These are phyloP conservation scores for Bryoglossum gracile DNA, from an alignment of 495 filamentous ascomycete genomes.

Conservation along the genomic window DNA sequence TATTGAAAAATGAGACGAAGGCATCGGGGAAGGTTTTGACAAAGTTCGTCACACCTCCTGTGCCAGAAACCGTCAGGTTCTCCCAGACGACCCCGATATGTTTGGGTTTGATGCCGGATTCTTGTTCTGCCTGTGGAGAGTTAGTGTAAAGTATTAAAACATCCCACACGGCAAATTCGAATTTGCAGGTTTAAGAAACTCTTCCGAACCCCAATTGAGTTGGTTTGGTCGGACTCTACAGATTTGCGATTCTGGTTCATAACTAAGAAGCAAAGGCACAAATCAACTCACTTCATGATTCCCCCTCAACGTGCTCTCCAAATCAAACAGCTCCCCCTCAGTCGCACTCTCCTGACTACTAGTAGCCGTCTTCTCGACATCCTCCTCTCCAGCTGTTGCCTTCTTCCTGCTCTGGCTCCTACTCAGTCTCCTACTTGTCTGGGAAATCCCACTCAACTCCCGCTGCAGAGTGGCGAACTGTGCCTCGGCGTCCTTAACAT, in stretches of 20 bases:
- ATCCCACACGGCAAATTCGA: neutral
- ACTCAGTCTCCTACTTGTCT: conserved; percentile 42
- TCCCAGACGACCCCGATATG: conserved; percentile 78
- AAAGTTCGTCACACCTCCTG: conserved; percentile 66
- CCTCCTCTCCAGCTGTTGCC: conserved; percentile 28
- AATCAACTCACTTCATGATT: conserved; percentile 36
- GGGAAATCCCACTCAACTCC: conserved; percentile 62
- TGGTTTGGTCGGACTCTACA: too few relatives aligned
- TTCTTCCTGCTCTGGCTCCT: conserved; percentile 30
- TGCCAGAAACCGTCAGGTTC: conserved; percentile 66
- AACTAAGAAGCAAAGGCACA: neutral
- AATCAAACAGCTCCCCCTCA: conserved; percentile 55
- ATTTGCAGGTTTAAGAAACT: neutral
- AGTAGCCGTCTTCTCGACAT: conserved; percentile 42
- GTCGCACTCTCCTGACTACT: conserved; percentile 36
- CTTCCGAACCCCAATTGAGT: too few relatives aligned
- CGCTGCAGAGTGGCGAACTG: conserved; percentile 71
- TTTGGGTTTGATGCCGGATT: conserved; percentile 72
- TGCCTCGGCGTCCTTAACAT: conserved; percentile 65
- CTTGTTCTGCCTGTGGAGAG: conserved; percentile 45
- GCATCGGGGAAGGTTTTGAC: conserved; percentile 81
- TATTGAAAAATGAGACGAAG: conserved; percentile 68
- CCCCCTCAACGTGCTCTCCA: conserved; percentile 63
- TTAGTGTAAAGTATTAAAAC: neutral
- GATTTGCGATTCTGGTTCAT: too few relatives aligned